Evolutionary conservation across 495 filamentous ascomycete genomes (phyloP).

Genomic region (Cercophora sp.): DNA sequence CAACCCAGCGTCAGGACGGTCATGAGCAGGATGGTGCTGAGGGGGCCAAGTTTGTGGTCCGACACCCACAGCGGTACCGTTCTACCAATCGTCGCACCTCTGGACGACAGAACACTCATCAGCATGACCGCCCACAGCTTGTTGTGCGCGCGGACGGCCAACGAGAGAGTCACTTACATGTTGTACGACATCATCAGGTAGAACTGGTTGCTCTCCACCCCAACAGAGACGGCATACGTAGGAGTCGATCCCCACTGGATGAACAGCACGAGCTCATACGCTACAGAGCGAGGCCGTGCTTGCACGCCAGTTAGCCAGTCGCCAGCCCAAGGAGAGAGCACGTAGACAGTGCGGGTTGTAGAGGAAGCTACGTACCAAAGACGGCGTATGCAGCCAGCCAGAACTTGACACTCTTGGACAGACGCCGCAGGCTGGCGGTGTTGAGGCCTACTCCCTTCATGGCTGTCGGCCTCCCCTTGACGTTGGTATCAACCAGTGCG

Average conservation of each 20-base stretch:
- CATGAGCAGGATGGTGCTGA: slow-evolving; percentile 28
- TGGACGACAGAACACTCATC: neutral
- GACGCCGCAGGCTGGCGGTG: neutral
- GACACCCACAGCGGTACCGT: slow-evolving; percentile 25
- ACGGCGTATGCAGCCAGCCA: slow-evolving; percentile 22
- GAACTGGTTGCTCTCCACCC: slow-evolving; percentile 23
- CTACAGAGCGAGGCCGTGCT: slow-evolving; percentile 9
- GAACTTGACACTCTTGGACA: slow-evolving; percentile 20
- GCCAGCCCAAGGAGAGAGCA: too few relatives aligned
- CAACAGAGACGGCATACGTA: slow-evolving; percentile 22
- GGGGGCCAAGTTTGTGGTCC: slow-evolving; percentile 21
- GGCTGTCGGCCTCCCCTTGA: neutral
- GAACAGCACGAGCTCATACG: slow-evolving; percentile 28
- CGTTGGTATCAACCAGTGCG: slow-evolving; percentile 23
- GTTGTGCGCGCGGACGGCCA: neutral
- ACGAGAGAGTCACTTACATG: slow-evolving; percentile 17
- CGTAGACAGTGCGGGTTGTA: neutral
- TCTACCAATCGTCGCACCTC: slow-evolving; percentile 25
- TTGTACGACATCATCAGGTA: slow-evolving; percentile 33
- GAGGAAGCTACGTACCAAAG: slow-evolving; percentile 22
- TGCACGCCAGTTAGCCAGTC: too few relatives aligned
- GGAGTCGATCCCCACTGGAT: slow-evolving; percentile 32
- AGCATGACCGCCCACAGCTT: neutral
- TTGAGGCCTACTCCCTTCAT: neutral
- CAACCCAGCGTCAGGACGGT: slow-evolving; percentile 23